Conservation (phyloP, 2,329 filamentous ascomycete species). For the Eurotiales sp. region DNA sequence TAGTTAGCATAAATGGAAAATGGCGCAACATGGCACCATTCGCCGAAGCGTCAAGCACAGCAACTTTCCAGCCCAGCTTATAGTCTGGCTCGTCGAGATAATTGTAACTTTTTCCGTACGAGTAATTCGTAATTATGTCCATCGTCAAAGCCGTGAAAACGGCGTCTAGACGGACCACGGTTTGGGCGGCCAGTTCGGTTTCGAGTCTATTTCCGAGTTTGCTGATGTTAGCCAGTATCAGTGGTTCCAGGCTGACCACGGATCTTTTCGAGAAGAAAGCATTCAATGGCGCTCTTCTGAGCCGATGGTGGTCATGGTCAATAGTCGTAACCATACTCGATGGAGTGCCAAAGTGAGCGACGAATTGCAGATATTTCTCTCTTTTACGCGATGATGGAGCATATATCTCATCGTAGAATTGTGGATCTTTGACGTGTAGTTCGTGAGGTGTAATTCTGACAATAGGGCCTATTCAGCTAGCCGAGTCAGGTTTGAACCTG, state of each 20-base stretch:
- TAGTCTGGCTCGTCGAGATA: conserved; percentile 29
- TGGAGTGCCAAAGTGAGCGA: conserved; percentile 17
- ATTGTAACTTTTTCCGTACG: conserved; percentile 31
- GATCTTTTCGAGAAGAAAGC: conserved; percentile 30
- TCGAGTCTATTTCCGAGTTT: conserved; percentile 27
- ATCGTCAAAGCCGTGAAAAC: conserved; percentile 28
- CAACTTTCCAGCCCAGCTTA: conserved; percentile 20
- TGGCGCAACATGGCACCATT: conserved; percentile 1
- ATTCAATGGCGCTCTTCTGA: conserved; percentile 21
- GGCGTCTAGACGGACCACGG: conserved; percentile 22
- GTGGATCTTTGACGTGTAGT: conserved; percentile 31
- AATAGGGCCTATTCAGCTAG: conserved; percentile 25
- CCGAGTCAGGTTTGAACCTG: neutral
- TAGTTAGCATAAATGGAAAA: neutral
- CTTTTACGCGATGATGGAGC: conserved; percentile 21
- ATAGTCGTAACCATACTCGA: conserved; percentile 19
- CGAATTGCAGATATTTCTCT: conserved; percentile 24
- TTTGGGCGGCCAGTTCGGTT: conserved; percentile 8
- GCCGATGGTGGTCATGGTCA: conserved; percentile 22
- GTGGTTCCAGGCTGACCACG: conserved; percentile 20
- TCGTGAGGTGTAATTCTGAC: conserved; percentile 32
- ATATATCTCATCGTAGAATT: conserved; percentile 33
- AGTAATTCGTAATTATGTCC: conserved; percentile 40
- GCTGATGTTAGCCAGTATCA: conserved; percentile 24
- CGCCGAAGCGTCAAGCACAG: conserved; percentile 18